Conservation (phyloP, 2,329 filamentous ascomycete genomes). For the Phoma sp. region DNA sequence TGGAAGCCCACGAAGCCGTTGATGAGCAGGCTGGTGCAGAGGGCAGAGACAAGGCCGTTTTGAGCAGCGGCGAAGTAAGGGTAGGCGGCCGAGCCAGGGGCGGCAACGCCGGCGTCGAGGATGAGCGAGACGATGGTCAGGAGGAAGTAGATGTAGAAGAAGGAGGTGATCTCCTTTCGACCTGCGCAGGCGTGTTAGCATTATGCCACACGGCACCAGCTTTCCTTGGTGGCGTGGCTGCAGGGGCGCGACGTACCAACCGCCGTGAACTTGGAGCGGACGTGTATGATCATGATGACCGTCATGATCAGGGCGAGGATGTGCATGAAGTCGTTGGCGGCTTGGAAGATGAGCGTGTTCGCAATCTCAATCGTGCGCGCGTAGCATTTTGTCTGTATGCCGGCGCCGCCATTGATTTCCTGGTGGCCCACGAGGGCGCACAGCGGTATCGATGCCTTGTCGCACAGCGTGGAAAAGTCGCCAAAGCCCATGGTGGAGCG, state of each 20-base stretch:
- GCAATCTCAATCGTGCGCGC: constrained; percentile 93
- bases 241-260: constrained; percentile 75
- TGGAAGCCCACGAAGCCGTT: constrained; percentile 99
- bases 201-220: not conserved
- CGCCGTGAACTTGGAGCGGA: constrained; percentile 96
- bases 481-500: constrained; percentile 75
- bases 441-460: constrained; percentile 81
- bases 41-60: constrained; percentile 80
- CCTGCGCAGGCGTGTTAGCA: constrained; percentile 51
- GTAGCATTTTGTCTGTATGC: constrained; percentile 90
- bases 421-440: constrained; percentile 84
- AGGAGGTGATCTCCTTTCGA: constrained; percentile 77
- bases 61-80: constrained; percentile 93
- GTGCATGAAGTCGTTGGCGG: constrained; percentile 88
- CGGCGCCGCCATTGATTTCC: constrained; percentile 69
- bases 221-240: constrained; percentile 61
- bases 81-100: constrained; percentile 78
- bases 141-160: constrained; percentile 97
- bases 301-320: constrained; percentile 92
- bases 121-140: constrained; percentile 87
- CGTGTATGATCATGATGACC: constrained; percentile 95
- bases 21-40: constrained; percentile 88
- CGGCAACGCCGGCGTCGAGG: constrained; percentile 90
- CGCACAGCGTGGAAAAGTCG: constrained; percentile 87
- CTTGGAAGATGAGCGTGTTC: constrained; percentile 98